Evolutionary conservation across 495 filamentous ascomycete genomes (phyloP), one percentile per base, ranked within the genome.

Genomic region (Penicillium egyptiacum): DNA sequence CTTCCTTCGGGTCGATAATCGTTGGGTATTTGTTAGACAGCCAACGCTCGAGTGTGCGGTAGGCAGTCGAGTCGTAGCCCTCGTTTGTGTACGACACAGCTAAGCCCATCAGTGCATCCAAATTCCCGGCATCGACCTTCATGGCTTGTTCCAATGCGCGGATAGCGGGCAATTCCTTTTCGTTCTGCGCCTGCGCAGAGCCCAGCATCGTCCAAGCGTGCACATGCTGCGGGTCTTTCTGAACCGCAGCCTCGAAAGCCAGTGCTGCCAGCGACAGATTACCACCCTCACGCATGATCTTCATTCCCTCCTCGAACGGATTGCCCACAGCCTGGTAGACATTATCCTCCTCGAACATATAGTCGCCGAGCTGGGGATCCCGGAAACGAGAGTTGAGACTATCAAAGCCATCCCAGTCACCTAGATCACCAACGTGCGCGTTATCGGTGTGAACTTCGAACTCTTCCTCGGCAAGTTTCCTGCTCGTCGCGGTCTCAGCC

Each of bases 21-120:
- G 82, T 71, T 8, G 94, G 94, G 73, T 98, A 98, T 71, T 94
- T 96, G 71, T 88, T 82, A 11, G 88, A 86, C 46, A 99, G 83
- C 94, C 94, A 99, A 62, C 92, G 89, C 76, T 99, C 95, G 16
- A 99, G 82, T 17, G 92, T 96, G 26, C 93, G 89, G 79, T 98
- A 99, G 56, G 94, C 95, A 20, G 91, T 93, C 59, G 86, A 90
- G 69, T 98, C 94, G 77, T 98, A 98, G 57, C 93, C 94, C 73
- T 99, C 94, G 75, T 99, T 99, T 33, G 95, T 98, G 73, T 98
- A 99, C n/a, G 88, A 92, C 41, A 99, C 94, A 40, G 93, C 91
- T 19, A 99, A 80, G 4, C 89, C 91, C 92, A 99, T 97, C 30
- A 98, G 79, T 2, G 94, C 93, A 40, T 88, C 80, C 7, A 96